phyloP scores from a whole-genome alignment of 164 flowering plant genomes.

The Magnolia sinica region DNA sequence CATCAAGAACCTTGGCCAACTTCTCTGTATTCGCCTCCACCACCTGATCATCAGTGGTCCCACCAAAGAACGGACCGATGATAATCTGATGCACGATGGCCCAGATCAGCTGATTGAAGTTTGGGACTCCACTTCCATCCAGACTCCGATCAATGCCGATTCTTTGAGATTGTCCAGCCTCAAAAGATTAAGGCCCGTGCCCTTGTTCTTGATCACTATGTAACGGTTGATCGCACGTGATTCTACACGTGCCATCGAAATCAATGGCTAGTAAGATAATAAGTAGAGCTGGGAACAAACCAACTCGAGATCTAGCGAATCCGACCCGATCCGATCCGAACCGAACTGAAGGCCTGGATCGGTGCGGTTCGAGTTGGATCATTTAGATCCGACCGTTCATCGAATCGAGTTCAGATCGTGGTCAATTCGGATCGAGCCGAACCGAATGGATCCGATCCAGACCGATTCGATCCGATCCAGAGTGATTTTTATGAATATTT shows the following conservation, averaged over 20 bases:
- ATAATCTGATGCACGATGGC: not conserved
- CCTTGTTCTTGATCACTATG: slow-evolving; percentile 11
- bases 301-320: too few relatives aligned
- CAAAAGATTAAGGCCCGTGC: slow-evolving; percentile 4
- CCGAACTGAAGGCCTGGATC: too few relatives aligned
- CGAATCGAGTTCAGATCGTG: too few relatives aligned
- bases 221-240: slow-evolving; percentile 12
- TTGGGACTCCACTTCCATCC: slow-evolving; percentile 14
- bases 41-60: not conserved
- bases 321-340: too few relatives aligned
- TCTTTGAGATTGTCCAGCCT: not conserved
- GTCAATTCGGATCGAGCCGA: too few relatives aligned
- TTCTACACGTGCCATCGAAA: not conserved
- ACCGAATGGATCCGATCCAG: too few relatives aligned
- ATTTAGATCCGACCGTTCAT: too few relatives aligned
- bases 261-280: too few relatives aligned
- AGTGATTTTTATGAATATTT: too few relatives aligned
- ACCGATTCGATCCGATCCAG: too few relatives aligned
- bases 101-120: slow-evolving; percentile 7
- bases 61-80: slow-evolving; percentile 3
- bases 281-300: too few relatives aligned
- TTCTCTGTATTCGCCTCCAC: slow-evolving; percentile 2
- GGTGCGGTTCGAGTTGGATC: too few relatives aligned
- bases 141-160: slow-evolving; percentile 7
- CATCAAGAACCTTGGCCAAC: slow-evolving; percentile 10